Evolutionary conservation across 1,284 basidiomycete genomes (phyloP), one percentile per base, ranked within the genome.

Genomic region (Cryptococcus floricola): DNA sequence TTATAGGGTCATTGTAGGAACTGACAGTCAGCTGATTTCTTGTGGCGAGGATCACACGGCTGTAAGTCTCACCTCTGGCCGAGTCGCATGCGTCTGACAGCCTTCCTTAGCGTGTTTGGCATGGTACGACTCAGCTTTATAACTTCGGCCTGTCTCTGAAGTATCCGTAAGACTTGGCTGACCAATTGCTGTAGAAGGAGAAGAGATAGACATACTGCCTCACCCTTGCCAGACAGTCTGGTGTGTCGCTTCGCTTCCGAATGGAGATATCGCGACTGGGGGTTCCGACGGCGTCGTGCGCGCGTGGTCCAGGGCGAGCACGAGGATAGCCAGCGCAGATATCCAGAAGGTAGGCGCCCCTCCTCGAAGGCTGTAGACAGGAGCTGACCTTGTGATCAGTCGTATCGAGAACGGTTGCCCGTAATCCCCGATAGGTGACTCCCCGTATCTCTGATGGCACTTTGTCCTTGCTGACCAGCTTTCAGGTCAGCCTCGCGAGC

Each of bases 151-250:
- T 23, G 23, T 23, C 23, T 23, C 23, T 23, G 23, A 3, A 23
- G 23, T 23, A 23, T 23, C 23, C 23, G 23, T 23, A 23, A 6
- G 16, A 37, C 19, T 27, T 5, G 1, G 27, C 42, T 58, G 23
- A 54, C 44, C 46, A n/a, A 19, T 23, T n/a, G 16, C 4, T 46
- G 14, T 4, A 44, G 39, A 46, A 12, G 60, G 44, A 0, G 37
- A 56, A 19, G 53, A 45, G 4, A 27, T 10, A 6, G 55, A 43
- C 7, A 47, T 39, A 2, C 34, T 71, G 4, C 28, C 61, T 2
- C 70, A 73, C 43, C 69, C 70, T 0, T 73, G 70, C 39, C 65
- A 69, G 41, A 69, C 64, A 2, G 69, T 73, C 7, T 73, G 69
- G 69, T 58, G 64, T 5, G 64, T 61, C 5, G 50, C 58, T 5